These are phyloP conservation scores for Cylindrotheca closterium DNA, from an alignment of 108 stramenopile genomes.

Conservation along the genomic window DNA sequence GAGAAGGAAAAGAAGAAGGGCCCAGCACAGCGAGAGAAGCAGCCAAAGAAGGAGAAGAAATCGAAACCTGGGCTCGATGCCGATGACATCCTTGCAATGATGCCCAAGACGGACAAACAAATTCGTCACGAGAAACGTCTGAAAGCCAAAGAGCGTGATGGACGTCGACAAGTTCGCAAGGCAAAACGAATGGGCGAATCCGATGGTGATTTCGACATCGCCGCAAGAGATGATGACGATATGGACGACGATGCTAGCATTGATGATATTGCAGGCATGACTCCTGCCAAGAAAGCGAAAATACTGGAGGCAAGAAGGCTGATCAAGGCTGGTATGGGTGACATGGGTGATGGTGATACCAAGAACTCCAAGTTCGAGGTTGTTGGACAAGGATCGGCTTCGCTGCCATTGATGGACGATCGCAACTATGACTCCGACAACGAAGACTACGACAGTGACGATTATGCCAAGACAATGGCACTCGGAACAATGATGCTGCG, in stretches of 20 bases:
- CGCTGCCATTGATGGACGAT: constrained; percentile 72
- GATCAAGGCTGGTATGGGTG: constrained; percentile 88
- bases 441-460: constrained; percentile 98
- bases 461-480: constrained; percentile 90
- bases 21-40: neutral
- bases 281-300: constrained; percentile 68
- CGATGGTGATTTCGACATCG: constrained; percentile 75
- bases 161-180: constrained; percentile 75
- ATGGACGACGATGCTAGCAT: constrained; percentile 21
- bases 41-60: constrained; percentile 14
- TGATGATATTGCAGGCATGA: constrained; percentile 55
- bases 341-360: constrained; percentile 8
- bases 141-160: constrained; percentile 87
- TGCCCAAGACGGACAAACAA: constrained; percentile 98
- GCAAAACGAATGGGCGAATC: constrained; percentile 63
- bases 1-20: neutral
- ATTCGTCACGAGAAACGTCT: constrained; percentile 92
- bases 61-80: constrained; percentile 47
- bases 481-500: constrained; percentile 97
- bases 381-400: constrained; percentile 44
- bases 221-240: constrained; percentile 54
- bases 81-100: constrained; percentile 77
- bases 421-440: constrained; percentile 91
- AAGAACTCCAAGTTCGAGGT: constrained; percentile 60
- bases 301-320: constrained; percentile 76